Evolutionary conservation across 148 eudicot species (phyloP).

Genomic region (Silene conica): DNA sequence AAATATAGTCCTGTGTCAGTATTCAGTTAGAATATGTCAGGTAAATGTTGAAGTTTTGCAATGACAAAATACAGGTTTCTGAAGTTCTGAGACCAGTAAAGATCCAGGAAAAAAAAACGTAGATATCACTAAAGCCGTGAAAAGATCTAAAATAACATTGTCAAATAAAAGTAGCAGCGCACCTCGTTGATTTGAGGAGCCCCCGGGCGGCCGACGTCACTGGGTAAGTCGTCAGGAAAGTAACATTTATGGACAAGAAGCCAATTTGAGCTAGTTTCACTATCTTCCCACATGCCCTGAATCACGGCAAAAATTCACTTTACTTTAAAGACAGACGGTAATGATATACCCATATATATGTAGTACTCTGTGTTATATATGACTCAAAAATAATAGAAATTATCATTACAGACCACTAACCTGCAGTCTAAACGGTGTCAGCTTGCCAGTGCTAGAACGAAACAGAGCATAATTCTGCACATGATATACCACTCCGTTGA

Average conservation of each 20-base stretch:
- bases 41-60: not conserved
- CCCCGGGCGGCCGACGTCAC: conserved; percentile 85
- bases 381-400: conserved; percentile 1
- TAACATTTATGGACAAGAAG: conserved; percentile 60
- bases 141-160: not conserved
- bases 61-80: not conserved
- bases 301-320: conserved; percentile 13
- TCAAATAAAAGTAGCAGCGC: conserved; percentile 8
- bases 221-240: conserved; percentile 87
- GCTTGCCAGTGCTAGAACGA: conserved; percentile 37
- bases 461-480: conserved; percentile 61
- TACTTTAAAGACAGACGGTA: conserved; percentile 9
- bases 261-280: conserved; percentile 59
- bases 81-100: not conserved
- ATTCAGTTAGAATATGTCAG: not conserved
- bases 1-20: not conserved
- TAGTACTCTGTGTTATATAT: not conserved
- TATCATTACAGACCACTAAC: conserved; percentile 22
- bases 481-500: conserved; percentile 54
- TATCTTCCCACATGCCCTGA: conserved; percentile 98
- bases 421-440: conserved; percentile 68
- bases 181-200: conserved; percentile 88
- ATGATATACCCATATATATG: not conserved
- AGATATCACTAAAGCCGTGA: not conserved
- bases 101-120: not conserved